These are phyloP conservation scores for Allium fistulosum DNA, from an alignment of 106 monocot genomes.

Conservation along the genomic window DNA sequence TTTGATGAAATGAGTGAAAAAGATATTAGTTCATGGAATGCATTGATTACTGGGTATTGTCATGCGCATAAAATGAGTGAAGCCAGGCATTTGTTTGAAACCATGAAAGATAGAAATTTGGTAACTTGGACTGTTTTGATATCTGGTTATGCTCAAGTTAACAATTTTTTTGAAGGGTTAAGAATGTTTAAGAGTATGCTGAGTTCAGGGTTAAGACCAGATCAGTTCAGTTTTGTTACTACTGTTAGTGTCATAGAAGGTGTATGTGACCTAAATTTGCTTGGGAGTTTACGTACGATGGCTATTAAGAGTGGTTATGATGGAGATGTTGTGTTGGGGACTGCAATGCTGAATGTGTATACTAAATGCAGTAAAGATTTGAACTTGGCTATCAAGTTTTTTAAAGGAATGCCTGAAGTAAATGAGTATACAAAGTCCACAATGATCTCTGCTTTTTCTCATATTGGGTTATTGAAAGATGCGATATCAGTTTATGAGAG, in stretches of 20 bases:
- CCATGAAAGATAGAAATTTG: conserved; percentile 34
- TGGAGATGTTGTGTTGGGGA: conserved; percentile 57
- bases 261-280: conserved; percentile 18
- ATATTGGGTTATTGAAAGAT: conserved; percentile 38
- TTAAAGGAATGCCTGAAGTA: conserved; percentile 41
- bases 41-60: conserved; percentile 65
- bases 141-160: conserved; percentile 49
- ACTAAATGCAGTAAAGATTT: conserved; percentile 18
- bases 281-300: conserved; percentile 44
- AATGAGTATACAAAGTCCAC: conserved; percentile 71
- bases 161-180: conserved; percentile 35
- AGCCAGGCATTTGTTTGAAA: conserved; percentile 32
- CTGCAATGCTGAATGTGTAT: conserved; percentile 50
- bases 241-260: conserved; percentile 33
- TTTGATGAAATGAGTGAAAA: conserved; percentile 55
- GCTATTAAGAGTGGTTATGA: conserved; percentile 48
- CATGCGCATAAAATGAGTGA: conserved; percentile 25
- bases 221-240: conserved; percentile 41
- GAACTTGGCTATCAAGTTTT: conserved; percentile 40
- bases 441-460: conserved; percentile 40
- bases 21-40: conserved; percentile 50
- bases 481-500: conserved; percentile 29
- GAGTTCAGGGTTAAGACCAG: conserved; percentile 20
- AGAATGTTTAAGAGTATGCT: conserved; percentile 23
- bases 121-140: conserved; percentile 71